Evolutionary conservation across 2,329 filamentous ascomycete genomes (phyloP), one percentile per base, ranked within the genome.

Genomic region (Arthroderma uncinatum): DNA sequence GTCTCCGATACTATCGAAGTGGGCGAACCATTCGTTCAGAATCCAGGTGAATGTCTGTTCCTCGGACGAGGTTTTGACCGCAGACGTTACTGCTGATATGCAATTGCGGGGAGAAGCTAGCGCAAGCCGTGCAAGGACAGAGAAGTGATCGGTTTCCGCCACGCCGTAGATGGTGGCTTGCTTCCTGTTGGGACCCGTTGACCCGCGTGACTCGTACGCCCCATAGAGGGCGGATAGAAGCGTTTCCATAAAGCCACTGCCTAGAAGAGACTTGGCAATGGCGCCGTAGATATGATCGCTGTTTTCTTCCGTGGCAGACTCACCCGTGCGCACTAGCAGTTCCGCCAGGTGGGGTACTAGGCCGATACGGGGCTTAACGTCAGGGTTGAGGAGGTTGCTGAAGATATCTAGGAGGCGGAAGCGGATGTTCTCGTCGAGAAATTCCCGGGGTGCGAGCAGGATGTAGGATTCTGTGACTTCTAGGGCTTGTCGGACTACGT

Each of bases 101-200:
- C 95, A 86, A 1, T 87, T 75, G 1, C 72, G 72, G 0, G 91
- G 88, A 37, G 86, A 86, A 0, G 84, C 83, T 1, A 95, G 74
- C 0, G 85, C 82, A 14, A 97, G 79, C 1, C 91, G 85, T 1
- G 89, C 85, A 1, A 98, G 78, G 1, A 97, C 83, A 3, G 83
- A 81, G 66, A 95, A 86, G 69, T 95, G 95, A 67, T 95, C 88
- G 0, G 87, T 87, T 66, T 95, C 84, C 0, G 87, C 84, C 9
- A 90, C 79, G 10, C 84, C 82, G 64, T 86, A 85, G 34, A 96
- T 80, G 30, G 82, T 81, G 40, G 84, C 80, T 19, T 82, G 77
- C 62, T 80, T 86, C 25, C 80, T 80, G 65, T 88, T 87, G 0
- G 92, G 91, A 0, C 93, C 92, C 0, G 87, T 87, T 0, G 87